Conservation (phyloP, 192 early-diverging fungal genomes). For the Physocladia obscura region DNA sequence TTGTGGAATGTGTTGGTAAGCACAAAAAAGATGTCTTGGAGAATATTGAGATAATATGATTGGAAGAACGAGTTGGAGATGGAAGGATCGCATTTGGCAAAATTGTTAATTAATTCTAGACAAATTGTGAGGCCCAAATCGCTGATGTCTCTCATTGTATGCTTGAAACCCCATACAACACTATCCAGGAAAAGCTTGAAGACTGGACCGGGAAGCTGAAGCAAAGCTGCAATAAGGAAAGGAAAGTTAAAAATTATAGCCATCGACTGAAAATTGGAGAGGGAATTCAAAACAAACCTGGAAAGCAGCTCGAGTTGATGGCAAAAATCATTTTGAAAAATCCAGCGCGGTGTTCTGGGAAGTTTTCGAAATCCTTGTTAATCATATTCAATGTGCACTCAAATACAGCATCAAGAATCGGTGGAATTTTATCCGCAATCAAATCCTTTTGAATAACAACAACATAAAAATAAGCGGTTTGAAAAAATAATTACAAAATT, state of each 20-base stretch:
- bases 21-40: conserved; percentile 97
- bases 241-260: conserved; percentile 4
- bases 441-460: conserved; percentile 46
- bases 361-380: conserved; percentile 97
- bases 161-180: conserved; percentile 98
- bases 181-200: conserved; percentile 94
- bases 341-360: conserved; percentile 92
- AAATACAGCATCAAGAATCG: conserved; percentile 91
- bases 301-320: conserved; percentile 91
- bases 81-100: conserved; percentile 66
- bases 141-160: conserved; percentile 96
- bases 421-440: conserved; percentile 80
- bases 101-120: conserved; percentile 85
- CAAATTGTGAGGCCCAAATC: conserved; percentile 87
- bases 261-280: neutral
- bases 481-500: neutral
- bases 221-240: conserved; percentile 57
- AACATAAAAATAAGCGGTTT: neutral
- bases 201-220: conserved; percentile 77
- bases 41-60: conserved; percentile 82
- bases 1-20: conserved; percentile 96
- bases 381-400: conserved; percentile 99
- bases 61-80: conserved; percentile 89
- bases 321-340: conserved; percentile 92
- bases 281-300: conserved; percentile 46